A percentile compares a stretch with the other conserved stretches of the same genome.
phyloP scores from a whole-genome alignment of 805 yeast species.

The Jamesozyma piceae region DNA sequence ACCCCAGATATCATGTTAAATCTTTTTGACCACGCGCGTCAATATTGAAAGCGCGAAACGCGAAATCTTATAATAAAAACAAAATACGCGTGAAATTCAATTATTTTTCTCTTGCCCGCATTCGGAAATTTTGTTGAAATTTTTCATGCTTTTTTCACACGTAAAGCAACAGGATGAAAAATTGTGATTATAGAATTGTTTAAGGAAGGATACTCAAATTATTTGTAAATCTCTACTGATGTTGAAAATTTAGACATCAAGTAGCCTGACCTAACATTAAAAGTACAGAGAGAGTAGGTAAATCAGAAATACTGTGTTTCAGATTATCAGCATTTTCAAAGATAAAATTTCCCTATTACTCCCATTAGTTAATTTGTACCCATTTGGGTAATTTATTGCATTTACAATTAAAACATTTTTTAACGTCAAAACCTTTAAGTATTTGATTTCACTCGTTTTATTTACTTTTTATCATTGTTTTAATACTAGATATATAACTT shows the following conservation, averaged over 20 bases:
- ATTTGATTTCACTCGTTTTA: not conserved
- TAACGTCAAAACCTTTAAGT: too few relatives aligned
- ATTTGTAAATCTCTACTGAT: too few relatives aligned
- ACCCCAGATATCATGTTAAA: too few relatives aligned
- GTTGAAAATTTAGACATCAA: too few relatives aligned
- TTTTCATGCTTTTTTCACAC: not conserved
- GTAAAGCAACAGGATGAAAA: not conserved
- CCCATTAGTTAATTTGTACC: not conserved
- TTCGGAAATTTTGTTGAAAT: not conserved
- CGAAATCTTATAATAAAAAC: not conserved
- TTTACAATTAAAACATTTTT: not conserved
- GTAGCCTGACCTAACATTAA: too few relatives aligned
- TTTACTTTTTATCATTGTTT: not conserved
- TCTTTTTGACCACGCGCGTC: not conserved
- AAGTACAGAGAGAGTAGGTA: too few relatives aligned
- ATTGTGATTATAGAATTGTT: too few relatives aligned
- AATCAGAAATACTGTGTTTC: too few relatives aligned
- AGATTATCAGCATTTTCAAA: too few relatives aligned
- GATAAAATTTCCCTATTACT: too few relatives aligned
- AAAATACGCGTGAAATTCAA: not conserved
- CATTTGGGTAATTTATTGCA: not conserved
- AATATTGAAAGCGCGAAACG: not conserved
- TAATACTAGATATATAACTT: too few relatives aligned
- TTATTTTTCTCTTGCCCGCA: not conserved
- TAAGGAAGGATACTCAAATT: too few relatives aligned